Evolutionary conservation across 2,329 filamentous ascomycete genomes (phyloP).

Genomic region (Lomentospora prolificans): DNA sequence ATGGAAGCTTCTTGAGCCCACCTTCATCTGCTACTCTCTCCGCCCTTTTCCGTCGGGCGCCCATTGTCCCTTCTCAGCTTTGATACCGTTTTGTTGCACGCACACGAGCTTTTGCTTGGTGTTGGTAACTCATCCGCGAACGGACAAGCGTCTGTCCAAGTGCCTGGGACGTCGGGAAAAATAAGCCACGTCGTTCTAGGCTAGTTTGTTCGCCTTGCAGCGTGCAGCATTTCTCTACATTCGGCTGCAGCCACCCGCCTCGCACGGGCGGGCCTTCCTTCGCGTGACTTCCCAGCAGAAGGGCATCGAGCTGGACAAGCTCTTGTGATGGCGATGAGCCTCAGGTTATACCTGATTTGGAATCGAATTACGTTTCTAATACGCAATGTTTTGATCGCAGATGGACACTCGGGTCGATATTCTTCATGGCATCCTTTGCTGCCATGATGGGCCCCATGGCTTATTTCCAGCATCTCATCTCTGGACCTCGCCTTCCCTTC

Average conservation of each 20-base stretch:
- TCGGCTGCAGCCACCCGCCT: conserved; percentile 25
- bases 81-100: not conserved
- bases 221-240: not conserved
- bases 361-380: conserved; percentile 1
- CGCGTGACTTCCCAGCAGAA: conserved; percentile 13
- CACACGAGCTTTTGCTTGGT: not conserved
- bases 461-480: conserved; percentile 78
- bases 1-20: not conserved
- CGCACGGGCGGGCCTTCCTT: conserved; percentile 20
- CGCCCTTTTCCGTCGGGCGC: too few species aligned
- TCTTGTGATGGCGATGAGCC: conserved; percentile 2
- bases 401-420: conserved; percentile 85
- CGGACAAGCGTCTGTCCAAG: not conserved
- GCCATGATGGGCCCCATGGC: conserved; percentile 84
- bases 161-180: not conserved
- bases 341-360: not conserved
- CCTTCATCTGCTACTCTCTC: not conserved
- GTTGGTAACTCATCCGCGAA: not conserved
- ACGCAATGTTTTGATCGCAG: conserved; percentile 34
- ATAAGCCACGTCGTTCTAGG: not conserved
- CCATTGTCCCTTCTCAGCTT: too few species aligned
- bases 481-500: conserved; percentile 77
- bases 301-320: not conserved
- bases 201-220: not conserved
- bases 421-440: conserved; percentile 89